Conservation (phyloP, 2,329 filamentous ascomycete genomes). For the Tolypocladium album region DNA sequence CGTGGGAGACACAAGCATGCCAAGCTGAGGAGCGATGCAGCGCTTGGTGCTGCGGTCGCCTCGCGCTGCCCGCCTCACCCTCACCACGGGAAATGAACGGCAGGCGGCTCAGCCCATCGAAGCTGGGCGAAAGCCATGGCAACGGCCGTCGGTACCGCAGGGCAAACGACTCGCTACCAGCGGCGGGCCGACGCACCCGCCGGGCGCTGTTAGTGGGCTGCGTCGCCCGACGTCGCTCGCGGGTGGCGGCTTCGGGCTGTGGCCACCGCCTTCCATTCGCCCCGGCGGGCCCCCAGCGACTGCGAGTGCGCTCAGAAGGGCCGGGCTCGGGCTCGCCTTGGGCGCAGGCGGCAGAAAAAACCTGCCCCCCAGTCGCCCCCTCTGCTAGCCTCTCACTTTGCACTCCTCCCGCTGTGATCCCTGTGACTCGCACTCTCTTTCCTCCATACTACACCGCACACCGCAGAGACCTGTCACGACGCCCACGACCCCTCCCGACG, state of each 20-base stretch:
- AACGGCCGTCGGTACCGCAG: not conserved
- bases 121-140: constrained; percentile 15
- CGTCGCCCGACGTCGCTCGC: not conserved
- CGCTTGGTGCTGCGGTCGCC: not conserved
- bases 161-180: constrained; percentile 1
- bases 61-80: not conserved
- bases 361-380: not conserved
- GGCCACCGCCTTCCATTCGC: not conserved
- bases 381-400: not conserved
- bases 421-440: not conserved
- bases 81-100: not conserved
- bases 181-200: not conserved
- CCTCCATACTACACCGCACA: not conserved
- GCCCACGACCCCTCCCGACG: not conserved
- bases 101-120: constrained; percentile 7
- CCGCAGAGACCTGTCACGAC: not conserved
- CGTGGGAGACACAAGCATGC: not conserved
- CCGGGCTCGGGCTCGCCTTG: not conserved
- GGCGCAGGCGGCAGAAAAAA: not conserved
- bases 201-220: constrained; percentile 10
- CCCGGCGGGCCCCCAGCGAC: not conserved
- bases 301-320: not conserved
- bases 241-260: not conserved
- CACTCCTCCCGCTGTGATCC: not conserved
- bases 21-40: not conserved